A percentile compares a stretch with the other conserved stretches of the same genome.
phyloP scores from a whole-genome alignment of 441 rosid genomes.

The Syzygium syzygioides region DNA sequence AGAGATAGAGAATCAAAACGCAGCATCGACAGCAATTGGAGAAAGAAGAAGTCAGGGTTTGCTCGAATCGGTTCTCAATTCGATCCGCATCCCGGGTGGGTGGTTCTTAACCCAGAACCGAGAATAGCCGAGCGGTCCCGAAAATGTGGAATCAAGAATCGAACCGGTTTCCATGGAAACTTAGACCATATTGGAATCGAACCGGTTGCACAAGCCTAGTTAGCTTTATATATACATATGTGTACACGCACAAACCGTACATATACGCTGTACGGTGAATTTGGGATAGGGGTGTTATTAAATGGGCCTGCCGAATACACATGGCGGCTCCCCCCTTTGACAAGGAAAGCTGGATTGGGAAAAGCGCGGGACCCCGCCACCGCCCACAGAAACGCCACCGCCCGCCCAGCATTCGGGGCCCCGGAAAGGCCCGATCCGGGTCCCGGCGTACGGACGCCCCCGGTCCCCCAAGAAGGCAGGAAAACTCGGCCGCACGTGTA shows the following conservation, averaged over 20 bases:
- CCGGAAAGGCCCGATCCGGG: not conserved
- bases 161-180: too few species aligned
- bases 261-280: too few species aligned
- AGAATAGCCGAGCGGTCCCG: accelerated
- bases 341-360: not conserved
- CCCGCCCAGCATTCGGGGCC: not conserved
- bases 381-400: not conserved
- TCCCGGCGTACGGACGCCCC: too few species aligned
- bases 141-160: not conserved
- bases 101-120: accelerated
- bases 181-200: accelerated
- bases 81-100: accelerated
- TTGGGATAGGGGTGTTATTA: not conserved
- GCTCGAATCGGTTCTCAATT: accelerated
- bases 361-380: not conserved
- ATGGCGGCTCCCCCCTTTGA: not conserved
- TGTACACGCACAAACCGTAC: too few species aligned
- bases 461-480: too few species aligned
- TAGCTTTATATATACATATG: not conserved
- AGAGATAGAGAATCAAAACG: too few species aligned
- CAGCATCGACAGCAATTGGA: not conserved
- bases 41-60: too few species aligned
- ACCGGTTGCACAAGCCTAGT: not conserved
- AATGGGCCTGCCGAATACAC: too few species aligned
- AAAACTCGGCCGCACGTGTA: not conserved